phyloP scores from a whole-genome alignment of 306 rosid genomes.

The Leucaena leucocephala region DNA sequence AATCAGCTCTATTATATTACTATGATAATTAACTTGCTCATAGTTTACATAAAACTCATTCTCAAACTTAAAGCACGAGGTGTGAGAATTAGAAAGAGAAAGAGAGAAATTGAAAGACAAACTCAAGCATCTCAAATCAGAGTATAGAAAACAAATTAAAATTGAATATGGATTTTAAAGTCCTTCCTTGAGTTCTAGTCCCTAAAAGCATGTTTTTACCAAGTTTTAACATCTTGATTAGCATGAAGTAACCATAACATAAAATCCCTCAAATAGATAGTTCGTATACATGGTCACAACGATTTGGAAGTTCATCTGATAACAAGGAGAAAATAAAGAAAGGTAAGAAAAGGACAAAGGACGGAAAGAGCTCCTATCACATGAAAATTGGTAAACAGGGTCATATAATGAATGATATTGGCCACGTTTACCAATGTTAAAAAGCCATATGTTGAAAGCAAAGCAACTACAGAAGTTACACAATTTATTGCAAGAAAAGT shows the following conservation, averaged over 20 bases:
- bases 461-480: slow-evolving; percentile 30
- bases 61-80: not conserved
- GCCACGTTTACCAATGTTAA: not conserved
- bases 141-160: slow-evolving; percentile 21
- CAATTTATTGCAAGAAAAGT: slow-evolving; percentile 35
- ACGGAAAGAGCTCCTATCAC: slow-evolving; percentile 20
- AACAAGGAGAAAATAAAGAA: not conserved
- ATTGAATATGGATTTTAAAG: slow-evolving; percentile 20
- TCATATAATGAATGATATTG: not conserved
- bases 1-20: slow-evolving; percentile 6
- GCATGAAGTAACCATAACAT: not conserved
- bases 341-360: not conserved
- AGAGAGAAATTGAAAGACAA: slow-evolving; percentile 28
- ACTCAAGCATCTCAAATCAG: slow-evolving; percentile 22
- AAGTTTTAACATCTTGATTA: not conserved
- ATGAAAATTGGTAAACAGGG: slow-evolving; percentile 29
- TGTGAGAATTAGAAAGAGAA: not conserved
- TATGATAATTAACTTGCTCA: not conserved
- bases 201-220: not conserved
- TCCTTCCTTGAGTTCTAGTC: not conserved
- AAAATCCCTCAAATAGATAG: not conserved
- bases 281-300: slow-evolving; percentile 13
- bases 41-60: slow-evolving; percentile 7
- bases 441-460: slow-evolving; percentile 13
- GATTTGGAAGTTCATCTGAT: slow-evolving; percentile 16